These are phyloP conservation scores for Fusarium begoniae DNA, from an alignment of 2,329 filamentous ascomycete species.

Conservation along the genomic window DNA sequence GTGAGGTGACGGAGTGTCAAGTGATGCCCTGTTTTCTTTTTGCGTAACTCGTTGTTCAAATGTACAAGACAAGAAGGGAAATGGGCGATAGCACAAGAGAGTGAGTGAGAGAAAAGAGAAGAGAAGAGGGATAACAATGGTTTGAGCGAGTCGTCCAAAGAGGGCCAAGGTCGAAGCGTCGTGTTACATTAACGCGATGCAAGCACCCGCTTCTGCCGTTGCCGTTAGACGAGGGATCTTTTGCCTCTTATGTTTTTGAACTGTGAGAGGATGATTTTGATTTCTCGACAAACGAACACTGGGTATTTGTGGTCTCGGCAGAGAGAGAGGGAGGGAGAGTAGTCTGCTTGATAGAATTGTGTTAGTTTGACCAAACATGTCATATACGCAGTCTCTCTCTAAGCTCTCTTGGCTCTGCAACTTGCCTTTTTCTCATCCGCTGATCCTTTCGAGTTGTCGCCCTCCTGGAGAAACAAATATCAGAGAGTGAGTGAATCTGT, in stretches of 20 bases:
- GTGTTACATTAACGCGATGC: conserved; percentile 27
- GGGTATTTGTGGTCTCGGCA: background rate
- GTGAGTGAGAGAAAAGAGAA: background rate
- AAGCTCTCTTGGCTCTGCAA: conserved; percentile 1
- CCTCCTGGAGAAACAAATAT: background rate
- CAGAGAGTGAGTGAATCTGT: background rate
- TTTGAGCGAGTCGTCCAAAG: conserved; percentile 15
- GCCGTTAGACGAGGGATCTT: background rate
- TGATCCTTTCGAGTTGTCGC: background rate
- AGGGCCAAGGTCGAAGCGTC: conserved; percentile 17
- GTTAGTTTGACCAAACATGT: background rate
- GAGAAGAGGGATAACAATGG: background rate
- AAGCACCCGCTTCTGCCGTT: conserved; percentile 22
- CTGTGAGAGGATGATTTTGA: background rate
- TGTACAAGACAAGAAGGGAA: background rate
- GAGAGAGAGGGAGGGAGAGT: background rate
- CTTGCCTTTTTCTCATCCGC: background rate
- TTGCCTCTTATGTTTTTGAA: background rate
- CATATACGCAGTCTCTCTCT: background rate
- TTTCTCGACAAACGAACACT: background rate
- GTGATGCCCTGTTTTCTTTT: background rate
- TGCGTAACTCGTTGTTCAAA: conserved; percentile 7
- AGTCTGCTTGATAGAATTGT: background rate
- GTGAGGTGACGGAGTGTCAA: background rate
- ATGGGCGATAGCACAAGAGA: background rate